Evolutionary conservation across 768 basidiomycete species (phyloP).

Genomic region (Russula abietina): DNA sequence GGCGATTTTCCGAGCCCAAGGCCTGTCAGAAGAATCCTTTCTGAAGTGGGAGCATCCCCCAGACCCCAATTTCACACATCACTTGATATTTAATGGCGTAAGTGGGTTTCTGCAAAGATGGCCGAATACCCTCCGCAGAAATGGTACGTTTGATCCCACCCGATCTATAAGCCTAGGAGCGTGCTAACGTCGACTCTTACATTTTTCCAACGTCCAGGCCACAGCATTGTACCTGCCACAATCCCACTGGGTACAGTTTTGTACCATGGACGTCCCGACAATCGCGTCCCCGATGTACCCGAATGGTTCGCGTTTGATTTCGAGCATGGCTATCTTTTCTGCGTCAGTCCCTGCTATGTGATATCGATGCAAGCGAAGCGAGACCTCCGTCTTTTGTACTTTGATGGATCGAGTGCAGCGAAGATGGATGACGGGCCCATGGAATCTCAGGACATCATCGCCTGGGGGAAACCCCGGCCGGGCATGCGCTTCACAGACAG

Average conservation of each 20-base stretch:
- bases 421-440: conserved; percentile 30
- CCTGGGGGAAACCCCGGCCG: conserved; percentile 29
- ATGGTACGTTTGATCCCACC: conserved; percentile 11
- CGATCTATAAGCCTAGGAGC: background rate
- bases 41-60: conserved; percentile 25
- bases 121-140: conserved; percentile 33
- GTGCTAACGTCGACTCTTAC: background rate
- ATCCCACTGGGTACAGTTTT: conserved; percentile 22
- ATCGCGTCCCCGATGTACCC: conserved; percentile 4
- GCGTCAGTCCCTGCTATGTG: conserved; percentile 1
- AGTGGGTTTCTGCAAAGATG: conserved; percentile 35
- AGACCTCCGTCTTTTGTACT: conserved; percentile 19
- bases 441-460: conserved; percentile 36
- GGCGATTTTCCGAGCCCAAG: background rate
- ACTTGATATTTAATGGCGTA: conserved; percentile 35
- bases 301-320: conserved; percentile 25
- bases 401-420: conserved; percentile 20
- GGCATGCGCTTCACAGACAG: conserved; percentile 26
- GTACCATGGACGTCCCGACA: conserved; percentile 19
- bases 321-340: conserved; percentile 17
- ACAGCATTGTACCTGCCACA: conserved; percentile 17
- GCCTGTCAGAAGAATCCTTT: background rate
- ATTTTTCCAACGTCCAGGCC: conserved; percentile 3
- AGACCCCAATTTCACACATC: conserved; percentile 29
- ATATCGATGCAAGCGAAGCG: conserved; percentile 16